Evolutionary conservation across 2,329 filamentous ascomycete species (phyloP).

Genomic region (Colletotrichum viniferum): DNA sequence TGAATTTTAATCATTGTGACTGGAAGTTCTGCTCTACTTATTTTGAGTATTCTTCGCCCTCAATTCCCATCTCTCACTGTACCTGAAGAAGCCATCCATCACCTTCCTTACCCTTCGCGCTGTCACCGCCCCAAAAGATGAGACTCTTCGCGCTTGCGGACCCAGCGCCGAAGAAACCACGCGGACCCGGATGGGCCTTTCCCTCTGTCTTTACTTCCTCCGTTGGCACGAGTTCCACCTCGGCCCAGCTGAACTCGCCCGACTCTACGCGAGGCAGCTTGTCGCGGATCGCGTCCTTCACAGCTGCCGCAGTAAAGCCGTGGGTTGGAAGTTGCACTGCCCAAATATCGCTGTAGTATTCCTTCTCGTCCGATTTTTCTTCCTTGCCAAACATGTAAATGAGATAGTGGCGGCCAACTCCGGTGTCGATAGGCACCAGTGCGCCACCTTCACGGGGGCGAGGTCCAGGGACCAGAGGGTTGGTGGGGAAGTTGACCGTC

Average conservation of each 20-base stretch:
- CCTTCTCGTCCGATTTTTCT: constrained; percentile 26
- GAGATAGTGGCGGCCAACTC: constrained; percentile 56
- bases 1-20: background rate
- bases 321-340: constrained; percentile 55
- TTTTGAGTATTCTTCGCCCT: background rate
- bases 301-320: constrained; percentile 46
- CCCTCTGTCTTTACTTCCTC: constrained; percentile 46
- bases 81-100: constrained; percentile 44
- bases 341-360: constrained; percentile 50
- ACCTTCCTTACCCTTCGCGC: constrained; percentile 41
- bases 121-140: constrained; percentile 58
- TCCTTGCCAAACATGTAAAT: constrained; percentile 50
- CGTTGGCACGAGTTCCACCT: constrained; percentile 50
- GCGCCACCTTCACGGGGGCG: constrained; percentile 45
- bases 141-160: constrained; percentile 49
- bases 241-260: constrained; percentile 53
- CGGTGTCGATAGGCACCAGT: constrained; percentile 51
- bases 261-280: constrained; percentile 47
- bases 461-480: constrained; percentile 43
- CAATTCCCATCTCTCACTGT: background rate
- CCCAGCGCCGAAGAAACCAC: constrained; percentile 42
- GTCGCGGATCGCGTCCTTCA: constrained; percentile 53
- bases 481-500: constrained; percentile 38
- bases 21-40: background rate
- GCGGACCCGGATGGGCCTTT: constrained; percentile 42